These are phyloP conservation scores for Fusarium sp. DNA, from an alignment of 2,329 filamentous ascomycete species.

Conservation along the genomic window DNA sequence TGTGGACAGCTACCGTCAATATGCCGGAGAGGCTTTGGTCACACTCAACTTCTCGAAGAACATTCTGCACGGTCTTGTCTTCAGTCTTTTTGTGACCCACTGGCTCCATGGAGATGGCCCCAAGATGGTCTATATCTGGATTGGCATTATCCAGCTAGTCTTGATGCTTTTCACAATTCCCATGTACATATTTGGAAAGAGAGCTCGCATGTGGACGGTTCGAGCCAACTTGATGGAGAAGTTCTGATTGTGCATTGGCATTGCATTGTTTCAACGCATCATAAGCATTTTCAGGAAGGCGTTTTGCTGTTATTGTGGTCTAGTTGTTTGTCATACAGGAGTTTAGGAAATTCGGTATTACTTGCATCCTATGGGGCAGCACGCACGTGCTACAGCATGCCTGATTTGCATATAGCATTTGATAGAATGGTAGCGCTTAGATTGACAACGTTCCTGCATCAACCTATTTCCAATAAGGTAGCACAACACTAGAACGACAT, in stretches of 20 bases:
- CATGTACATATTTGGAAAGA: conserved; percentile 94
- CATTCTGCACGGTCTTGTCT: conserved; percentile 88
- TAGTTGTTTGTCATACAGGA: background rate
- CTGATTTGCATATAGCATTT: conserved; percentile 2
- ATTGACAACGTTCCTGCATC: background rate
- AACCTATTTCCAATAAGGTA: background rate
- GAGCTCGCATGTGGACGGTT: conserved; percentile 93
- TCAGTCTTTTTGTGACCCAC: conserved; percentile 85
- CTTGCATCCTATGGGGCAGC: conserved; percentile 5
- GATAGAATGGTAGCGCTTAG: conserved; percentile 1
- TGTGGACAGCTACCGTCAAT: conserved; percentile 92
- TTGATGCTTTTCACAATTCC: conserved; percentile 81
- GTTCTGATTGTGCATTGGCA: conserved; percentile 51
- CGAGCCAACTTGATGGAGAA: conserved; percentile 88
- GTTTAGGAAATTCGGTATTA: conserved; percentile 2
- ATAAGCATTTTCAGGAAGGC: background rate
- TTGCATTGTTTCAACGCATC: conserved; percentile 20
- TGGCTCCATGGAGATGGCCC: conserved; percentile 84
- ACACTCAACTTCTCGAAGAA: conserved; percentile 97
- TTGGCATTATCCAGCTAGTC: conserved; percentile 87
- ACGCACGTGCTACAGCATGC: conserved; percentile 11
- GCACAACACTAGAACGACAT: background rate
- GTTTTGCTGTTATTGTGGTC: background rate
- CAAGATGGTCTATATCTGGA: conserved; percentile 81
- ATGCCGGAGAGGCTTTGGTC: conserved; percentile 92